Conservation (phyloP, 2,329 filamentous ascomycete genomes). For the Pseudogymnoascus sp. region DNA sequence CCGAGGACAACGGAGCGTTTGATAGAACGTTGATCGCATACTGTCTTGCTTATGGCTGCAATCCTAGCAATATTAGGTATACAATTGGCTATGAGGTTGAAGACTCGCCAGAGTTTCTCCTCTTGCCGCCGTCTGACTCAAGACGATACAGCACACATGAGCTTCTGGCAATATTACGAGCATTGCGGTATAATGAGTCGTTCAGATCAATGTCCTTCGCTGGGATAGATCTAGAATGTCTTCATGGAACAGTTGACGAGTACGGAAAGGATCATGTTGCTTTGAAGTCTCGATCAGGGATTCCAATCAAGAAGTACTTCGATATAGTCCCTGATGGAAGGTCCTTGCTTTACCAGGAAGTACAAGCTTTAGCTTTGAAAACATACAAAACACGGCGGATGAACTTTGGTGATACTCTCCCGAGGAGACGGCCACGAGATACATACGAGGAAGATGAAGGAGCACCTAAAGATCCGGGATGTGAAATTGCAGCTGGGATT, state of each 20-base stretch:
- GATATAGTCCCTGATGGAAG: constrained; percentile 27
- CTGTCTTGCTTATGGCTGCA: constrained; percentile 57
- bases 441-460: constrained; percentile 38
- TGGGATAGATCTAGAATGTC: constrained; percentile 53
- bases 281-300: constrained; percentile 45
- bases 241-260: constrained; percentile 54
- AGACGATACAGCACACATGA: constrained; percentile 53
- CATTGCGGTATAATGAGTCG: constrained; percentile 63
- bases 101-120: constrained; percentile 59
- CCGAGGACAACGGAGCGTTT: constrained; percentile 54
- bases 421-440: constrained; percentile 41
- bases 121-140: constrained; percentile 49
- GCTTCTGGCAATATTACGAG: constrained; percentile 61
- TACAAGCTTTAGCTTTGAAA: constrained; percentile 59
- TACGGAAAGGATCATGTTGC: constrained; percentile 57
- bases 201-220: constrained; percentile 63
- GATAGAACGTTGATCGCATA: constrained; percentile 63
- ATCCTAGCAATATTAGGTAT: constrained; percentile 60
- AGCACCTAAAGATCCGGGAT: constrained; percentile 53
- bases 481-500: constrained; percentile 62
- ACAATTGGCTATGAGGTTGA: constrained; percentile 54
- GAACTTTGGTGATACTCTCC: constrained; percentile 59
- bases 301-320: constrained; percentile 24
- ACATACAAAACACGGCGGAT: constrained; percentile 55
- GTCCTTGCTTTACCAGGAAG: constrained; percentile 59